Evolutionary conservation across 257 asterid species (phyloP).

Genomic region (Ilex aquifolium): DNA sequence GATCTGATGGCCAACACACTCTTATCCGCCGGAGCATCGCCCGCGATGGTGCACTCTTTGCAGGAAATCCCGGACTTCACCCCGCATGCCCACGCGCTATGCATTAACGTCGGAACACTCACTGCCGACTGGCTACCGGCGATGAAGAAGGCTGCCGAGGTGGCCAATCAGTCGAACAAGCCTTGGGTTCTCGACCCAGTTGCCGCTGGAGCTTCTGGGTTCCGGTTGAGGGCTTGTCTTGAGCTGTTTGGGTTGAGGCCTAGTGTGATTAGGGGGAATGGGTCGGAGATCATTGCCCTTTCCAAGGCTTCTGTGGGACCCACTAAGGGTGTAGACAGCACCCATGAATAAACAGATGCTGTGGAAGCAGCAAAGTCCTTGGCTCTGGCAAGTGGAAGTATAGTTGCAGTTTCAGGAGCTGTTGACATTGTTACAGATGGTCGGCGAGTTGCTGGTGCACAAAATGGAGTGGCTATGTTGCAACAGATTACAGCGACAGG

Average conservation of each 20-base stretch:
- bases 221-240: constrained; percentile 69
- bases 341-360: constrained; percentile 59
- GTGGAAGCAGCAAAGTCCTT: constrained; percentile 72
- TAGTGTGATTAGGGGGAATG: constrained; percentile 84
- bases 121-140: constrained; percentile 73
- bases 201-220: constrained; percentile 76
- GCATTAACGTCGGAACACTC: constrained; percentile 83
- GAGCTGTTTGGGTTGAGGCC: constrained; percentile 64
- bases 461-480: constrained; percentile 78
- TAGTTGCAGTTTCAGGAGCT: constrained; percentile 84
- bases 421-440: constrained; percentile 79
- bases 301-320: constrained; percentile 47
- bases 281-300: constrained; percentile 83
- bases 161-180: constrained; percentile 39
- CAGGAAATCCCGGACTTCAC: constrained; percentile 81
- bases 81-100: constrained; percentile 60
- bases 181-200: constrained; percentile 99
- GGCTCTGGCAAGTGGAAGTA: constrained; percentile 47
- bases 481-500: constrained; percentile 91
- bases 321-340: constrained; percentile 80
- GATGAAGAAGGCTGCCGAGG: constrained; percentile 65
- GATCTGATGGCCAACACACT: constrained; percentile 85
- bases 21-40: constrained; percentile 85
- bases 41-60: constrained; percentile 84
- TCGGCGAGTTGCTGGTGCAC: constrained; percentile 46